These are phyloP conservation scores for Yamadazyma dushanensis DNA, from an alignment of 1,139 yeast genomes.

Conservation along the genomic window DNA sequence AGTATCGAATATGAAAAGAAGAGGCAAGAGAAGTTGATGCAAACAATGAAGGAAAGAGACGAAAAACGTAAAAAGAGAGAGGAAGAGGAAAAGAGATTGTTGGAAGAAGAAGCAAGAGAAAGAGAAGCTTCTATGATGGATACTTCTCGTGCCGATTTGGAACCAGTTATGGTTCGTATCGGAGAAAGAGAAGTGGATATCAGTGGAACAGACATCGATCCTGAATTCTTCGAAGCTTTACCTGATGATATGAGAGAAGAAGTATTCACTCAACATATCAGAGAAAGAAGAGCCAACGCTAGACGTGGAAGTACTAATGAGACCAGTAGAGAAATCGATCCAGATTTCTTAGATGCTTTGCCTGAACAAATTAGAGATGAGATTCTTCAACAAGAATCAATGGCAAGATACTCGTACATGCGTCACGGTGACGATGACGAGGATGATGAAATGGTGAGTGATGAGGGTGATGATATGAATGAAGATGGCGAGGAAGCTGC, in stretches of 20 bases:
- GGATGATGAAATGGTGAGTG: slow-evolving; percentile 21
- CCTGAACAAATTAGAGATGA: slow-evolving; percentile 77
- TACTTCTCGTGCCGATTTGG: slow-evolving; percentile 16
- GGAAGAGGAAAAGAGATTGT: slow-evolving; percentile 34
- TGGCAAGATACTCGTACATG: slow-evolving; percentile 39
- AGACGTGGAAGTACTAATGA: slow-evolving; percentile 26
- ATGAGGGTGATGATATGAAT: slow-evolving; percentile 10
- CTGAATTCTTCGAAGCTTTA: slow-evolving; percentile 83
- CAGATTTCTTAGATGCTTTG: slow-evolving; percentile 77
- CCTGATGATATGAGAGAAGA: slow-evolving; percentile 95
- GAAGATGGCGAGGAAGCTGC: background rate
- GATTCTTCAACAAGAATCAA: slow-evolving; percentile 66
- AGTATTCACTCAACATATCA: slow-evolving; percentile 81
- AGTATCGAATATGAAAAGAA: slow-evolving; percentile 38
- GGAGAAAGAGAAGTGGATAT: slow-evolving; percentile 84
- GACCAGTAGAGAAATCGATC: slow-evolving; percentile 66
- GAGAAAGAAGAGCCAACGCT: slow-evolving; percentile 64
- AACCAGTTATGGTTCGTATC: slow-evolving; percentile 69
- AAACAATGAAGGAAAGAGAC: slow-evolving; percentile 34
- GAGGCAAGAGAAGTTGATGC: slow-evolving; percentile 27
- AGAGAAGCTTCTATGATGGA: slow-evolving; percentile 31
- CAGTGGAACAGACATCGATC: slow-evolving; percentile 89
- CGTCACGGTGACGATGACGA: slow-evolving; percentile 28
- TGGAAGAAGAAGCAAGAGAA: slow-evolving; percentile 39
- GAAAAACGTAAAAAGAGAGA: slow-evolving; percentile 21